Percentiles rank a stretch among this genome's conserved stretches.
Conservation (phyloP, 176 grass and related monocot species). For the Hyparrhenia diplandra region DNA sequence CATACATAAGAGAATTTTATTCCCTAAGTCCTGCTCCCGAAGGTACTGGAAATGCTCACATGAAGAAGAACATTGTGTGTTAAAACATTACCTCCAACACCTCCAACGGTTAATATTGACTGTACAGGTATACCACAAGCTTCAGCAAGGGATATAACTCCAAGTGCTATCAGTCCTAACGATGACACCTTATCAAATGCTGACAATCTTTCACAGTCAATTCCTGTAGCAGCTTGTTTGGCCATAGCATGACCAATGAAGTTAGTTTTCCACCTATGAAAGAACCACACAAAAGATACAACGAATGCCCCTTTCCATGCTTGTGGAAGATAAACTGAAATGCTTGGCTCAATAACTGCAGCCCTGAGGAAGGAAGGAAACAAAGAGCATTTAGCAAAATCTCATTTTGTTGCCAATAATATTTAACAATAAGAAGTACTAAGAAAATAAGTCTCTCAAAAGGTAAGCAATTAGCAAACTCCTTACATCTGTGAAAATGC, state of each 20-base stretch:
- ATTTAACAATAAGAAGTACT: background rate
- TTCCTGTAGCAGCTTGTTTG: conserved; percentile 18
- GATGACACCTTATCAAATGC: conserved; percentile 66
- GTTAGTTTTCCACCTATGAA: conserved; percentile 46
- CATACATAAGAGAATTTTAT: background rate
- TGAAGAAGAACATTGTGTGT: background rate
- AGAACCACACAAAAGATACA: conserved; percentile 41
- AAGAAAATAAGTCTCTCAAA: background rate
- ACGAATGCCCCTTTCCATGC: conserved; percentile 40
- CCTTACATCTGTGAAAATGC: conserved; percentile 70
- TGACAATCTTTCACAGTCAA: conserved; percentile 50
- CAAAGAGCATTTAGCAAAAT: background rate
- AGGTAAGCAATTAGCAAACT: background rate
- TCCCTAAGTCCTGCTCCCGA: no score
- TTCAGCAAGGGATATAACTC: conserved; percentile 63
- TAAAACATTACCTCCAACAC: conserved; percentile 64
- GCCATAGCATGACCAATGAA: conserved; percentile 36
- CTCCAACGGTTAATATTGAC: conserved; percentile 73
- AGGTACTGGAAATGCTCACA: background rate
- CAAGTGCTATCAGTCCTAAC: conserved; percentile 52
- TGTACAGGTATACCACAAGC: conserved; percentile 62
- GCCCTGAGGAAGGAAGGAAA: conserved; percentile 35
- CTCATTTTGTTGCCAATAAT: no score
- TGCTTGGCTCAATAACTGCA: conserved; percentile 42
- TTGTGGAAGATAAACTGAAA: conserved; percentile 49